Conservation (phyloP, 2,329 filamentous ascomycete genomes). For the Coleophoma crateriformis region DNA sequence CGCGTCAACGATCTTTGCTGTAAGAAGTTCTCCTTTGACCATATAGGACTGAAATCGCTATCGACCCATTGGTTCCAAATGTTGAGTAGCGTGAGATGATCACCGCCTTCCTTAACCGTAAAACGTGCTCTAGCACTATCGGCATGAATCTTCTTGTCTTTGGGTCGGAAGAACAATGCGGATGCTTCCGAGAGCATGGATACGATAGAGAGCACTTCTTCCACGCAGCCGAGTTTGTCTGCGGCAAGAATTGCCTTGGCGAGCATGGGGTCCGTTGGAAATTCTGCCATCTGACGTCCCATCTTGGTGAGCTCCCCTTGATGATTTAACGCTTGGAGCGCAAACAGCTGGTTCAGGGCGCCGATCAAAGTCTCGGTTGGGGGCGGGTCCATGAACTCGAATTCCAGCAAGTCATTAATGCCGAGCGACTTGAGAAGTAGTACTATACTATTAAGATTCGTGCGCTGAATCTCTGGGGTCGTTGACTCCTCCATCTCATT, state of each 20-base stretch:
- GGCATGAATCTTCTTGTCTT: slow-evolving; percentile 95
- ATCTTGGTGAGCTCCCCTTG: slow-evolving; percentile 85
- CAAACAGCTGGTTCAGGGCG: slow-evolving; percentile 85
- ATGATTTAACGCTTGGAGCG: slow-evolving; percentile 82
- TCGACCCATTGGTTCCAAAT: slow-evolving; percentile 97
- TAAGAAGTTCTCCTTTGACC: slow-evolving; percentile 88
- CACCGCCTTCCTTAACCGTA: slow-evolving; percentile 84
- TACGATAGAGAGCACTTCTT: slow-evolving; percentile 90
- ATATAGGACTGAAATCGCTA: slow-evolving; percentile 79
- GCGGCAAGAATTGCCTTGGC: slow-evolving; percentile 85
- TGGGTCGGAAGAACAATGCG: slow-evolving; percentile 87
- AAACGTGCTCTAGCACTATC: slow-evolving; percentile 87
- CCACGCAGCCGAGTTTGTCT: slow-evolving; percentile 85
- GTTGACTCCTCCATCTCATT: slow-evolving; percentile 93
- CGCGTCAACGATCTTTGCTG: slow-evolving; percentile 86
- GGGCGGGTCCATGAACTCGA: slow-evolving; percentile 94
- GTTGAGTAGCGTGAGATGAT: slow-evolving; percentile 83
- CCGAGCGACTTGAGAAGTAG: slow-evolving; percentile 83
- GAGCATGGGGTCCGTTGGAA: slow-evolving; percentile 88
- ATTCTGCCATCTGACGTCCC: slow-evolving; percentile 91
- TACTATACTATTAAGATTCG: slow-evolving; percentile 79
- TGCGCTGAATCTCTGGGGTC: slow-evolving; percentile 87
- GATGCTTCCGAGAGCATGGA: slow-evolving; percentile 87
- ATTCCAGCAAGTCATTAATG: slow-evolving; percentile 87
- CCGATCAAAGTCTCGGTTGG: slow-evolving; percentile 85